Base-by-base conservation (phyloP, 345 rosid genomes). In the Gossypium thurberi region DNA sequence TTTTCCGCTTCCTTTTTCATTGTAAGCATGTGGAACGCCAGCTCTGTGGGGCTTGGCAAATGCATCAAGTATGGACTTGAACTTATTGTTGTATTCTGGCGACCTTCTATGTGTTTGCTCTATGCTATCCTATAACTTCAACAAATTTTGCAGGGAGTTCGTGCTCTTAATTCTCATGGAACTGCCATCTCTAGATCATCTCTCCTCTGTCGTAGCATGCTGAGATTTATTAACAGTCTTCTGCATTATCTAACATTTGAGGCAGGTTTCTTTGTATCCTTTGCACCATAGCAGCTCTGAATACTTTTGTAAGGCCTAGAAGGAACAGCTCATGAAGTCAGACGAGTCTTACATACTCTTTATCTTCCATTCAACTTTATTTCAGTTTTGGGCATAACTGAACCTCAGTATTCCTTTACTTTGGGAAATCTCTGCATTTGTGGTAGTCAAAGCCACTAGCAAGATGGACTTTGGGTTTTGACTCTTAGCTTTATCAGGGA, bases 121-220 rank as follows among this genome's bases (percentile, higher is more conserved):
- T 75, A 58, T 58, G 42, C 70, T 33, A 59, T 61, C 77, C 75
- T 66, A 21, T 21, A 75, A 76, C 70, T 74, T 67, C 64, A 70
- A 69, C 51, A 10, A 33, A 28, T 69, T 74, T 23, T 75, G 71
- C 82, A 92, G 98, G 99, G 97, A 68, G 87, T 88, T 68, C 94
- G 94, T 70, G 87, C 87, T 59, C 83, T 92, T 75, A 87, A 85
- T 73, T 74, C 86, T 42, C 84, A 81, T 26, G 96, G 96, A 80
- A 86, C 99, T n/a, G 92, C 90, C 63, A 82, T 95, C 72, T 80
- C 83, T 74, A 86, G 99, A 85, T 95, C 97, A 79, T 90, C 97
- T 61, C 86, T 95, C 76, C 94, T 95, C 67, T 95, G 98, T 73
- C 97, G 98, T 62, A 92, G 99, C 82, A 92, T 95, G 98, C 94